Conservation (phyloP, 2,329 filamentous ascomycete genomes). For the Sclerotinia spermophila region DNA sequence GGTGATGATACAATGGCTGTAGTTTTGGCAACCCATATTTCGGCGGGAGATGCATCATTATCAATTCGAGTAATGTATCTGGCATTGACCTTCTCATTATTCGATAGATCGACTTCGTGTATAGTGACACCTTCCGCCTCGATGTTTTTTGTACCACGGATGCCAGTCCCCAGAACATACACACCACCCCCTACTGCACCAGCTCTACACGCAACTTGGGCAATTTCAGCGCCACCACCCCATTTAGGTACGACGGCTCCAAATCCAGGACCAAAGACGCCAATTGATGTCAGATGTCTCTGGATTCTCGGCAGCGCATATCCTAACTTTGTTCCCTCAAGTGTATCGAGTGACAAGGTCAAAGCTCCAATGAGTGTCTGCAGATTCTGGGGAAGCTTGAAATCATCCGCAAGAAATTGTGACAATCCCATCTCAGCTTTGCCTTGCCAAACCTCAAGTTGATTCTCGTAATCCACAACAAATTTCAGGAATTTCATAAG, state of each 20-base stretch:
- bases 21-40: constrained; percentile 51
- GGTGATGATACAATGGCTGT: constrained; percentile 67
- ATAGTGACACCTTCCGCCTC: constrained; percentile 4
- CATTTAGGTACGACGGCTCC: constrained; percentile 89
- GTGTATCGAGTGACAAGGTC: constrained; percentile 63
- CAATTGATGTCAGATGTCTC: constrained; percentile 80
- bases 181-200: constrained; percentile 86
- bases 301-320: constrained; percentile 71
- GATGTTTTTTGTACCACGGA: constrained; percentile 43
- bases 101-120: constrained; percentile 45
- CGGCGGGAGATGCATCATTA: constrained; percentile 17
- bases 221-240: constrained; percentile 83
- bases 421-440: constrained; percentile 53
- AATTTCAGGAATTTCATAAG: constrained; percentile 95
- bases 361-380: constrained; percentile 65
- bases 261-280: constrained; percentile 83
- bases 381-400: constrained; percentile 65
- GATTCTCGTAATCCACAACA: constrained; percentile 67
- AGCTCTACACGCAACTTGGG: constrained; percentile 87
- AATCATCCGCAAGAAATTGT: constrained; percentile 57
- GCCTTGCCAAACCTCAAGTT: constrained; percentile 55
- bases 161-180: constrained; percentile 76
- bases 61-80: constrained; percentile 48
- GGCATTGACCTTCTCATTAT: constrained; percentile 55
- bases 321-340: constrained; percentile 52